phyloP scores from a whole-genome alignment of 495 filamentous ascomycete genomes.

The Podospora pseudocomata region DNA sequence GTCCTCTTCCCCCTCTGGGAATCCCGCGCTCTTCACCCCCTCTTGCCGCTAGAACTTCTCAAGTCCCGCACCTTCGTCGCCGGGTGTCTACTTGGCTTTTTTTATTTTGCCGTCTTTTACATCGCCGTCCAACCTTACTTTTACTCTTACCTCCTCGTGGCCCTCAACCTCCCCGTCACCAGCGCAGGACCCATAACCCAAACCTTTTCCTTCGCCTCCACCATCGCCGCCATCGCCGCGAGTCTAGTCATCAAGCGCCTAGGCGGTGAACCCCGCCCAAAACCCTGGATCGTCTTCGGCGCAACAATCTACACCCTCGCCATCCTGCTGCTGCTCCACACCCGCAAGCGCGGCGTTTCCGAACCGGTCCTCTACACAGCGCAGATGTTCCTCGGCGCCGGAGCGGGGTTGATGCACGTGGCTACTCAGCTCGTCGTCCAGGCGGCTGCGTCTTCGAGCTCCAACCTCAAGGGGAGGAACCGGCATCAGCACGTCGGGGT shows the following conservation, averaged over 20 bases:
- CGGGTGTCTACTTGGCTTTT: conserved; percentile 53
- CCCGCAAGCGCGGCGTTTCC: conserved; percentile 49
- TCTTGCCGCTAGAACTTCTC: conserved; percentile 58
- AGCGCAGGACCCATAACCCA: conserved; percentile 53
- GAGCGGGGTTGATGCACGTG: conserved; percentile 54
- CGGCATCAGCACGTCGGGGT: conserved; percentile 53
- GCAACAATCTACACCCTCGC: conserved; percentile 59
- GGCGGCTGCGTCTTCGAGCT: conserved; percentile 29
- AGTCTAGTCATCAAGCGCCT: conserved; percentile 55
- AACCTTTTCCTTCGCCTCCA: conserved; percentile 50
- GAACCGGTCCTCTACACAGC: conserved; percentile 61
- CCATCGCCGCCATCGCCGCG: conserved; percentile 50
- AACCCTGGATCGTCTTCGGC: conserved; percentile 44
- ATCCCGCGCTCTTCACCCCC: conserved; percentile 49
- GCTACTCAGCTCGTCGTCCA: conserved; percentile 59
- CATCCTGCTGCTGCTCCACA: conserved; percentile 62
- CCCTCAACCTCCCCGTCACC: conserved; percentile 53
- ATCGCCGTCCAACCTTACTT: conserved; percentile 59
- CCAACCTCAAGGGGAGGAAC: neutral
- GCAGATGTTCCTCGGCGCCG: conserved; percentile 68
- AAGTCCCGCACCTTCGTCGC: conserved; percentile 59
- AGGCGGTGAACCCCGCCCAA: conserved; percentile 16
- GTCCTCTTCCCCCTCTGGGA: conserved; percentile 60
- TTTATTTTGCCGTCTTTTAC: conserved; percentile 61
- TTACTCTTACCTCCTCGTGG: conserved; percentile 60